These are phyloP conservation scores for Colletotrichum gloeosporioides DNA, from an alignment of 2,329 filamentous ascomycete genomes.

Conservation along the genomic window DNA sequence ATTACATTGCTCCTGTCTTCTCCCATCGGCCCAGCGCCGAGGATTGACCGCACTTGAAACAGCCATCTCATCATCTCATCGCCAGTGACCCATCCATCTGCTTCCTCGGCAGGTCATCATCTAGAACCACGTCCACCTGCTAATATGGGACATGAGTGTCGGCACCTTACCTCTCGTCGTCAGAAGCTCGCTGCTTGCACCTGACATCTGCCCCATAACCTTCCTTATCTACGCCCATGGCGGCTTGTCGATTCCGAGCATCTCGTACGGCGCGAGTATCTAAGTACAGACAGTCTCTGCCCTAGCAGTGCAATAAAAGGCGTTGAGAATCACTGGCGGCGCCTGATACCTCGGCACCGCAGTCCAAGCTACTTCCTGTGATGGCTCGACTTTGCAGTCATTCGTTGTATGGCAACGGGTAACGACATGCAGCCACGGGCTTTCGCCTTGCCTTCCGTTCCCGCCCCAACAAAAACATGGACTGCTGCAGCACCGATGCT, in stretches of 20 bases:
- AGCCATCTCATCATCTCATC: constrained; percentile 9
- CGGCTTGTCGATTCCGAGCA: neutral
- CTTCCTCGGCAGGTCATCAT: neutral
- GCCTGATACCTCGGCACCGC: neutral
- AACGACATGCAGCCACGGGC: neutral
- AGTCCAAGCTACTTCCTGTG: neutral
- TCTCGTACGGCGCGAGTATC: neutral
- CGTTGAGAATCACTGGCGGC: neutral
- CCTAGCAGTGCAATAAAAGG: neutral
- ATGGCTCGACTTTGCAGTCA: neutral
- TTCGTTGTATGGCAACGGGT: neutral
- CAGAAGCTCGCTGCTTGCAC: neutral
- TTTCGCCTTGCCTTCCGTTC: neutral
- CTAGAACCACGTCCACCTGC: neutral
- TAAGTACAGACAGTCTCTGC: neutral
- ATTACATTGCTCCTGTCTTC: neutral
- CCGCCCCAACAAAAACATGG: constrained; percentile 6
- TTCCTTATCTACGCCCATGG: neutral
- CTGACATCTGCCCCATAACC: neutral
- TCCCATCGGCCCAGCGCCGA: neutral
- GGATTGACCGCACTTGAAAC: constrained; percentile 10
- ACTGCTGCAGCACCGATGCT: neutral
- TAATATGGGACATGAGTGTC: neutral
- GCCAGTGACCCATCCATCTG: neutral
- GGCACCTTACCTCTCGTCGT: neutral